Evolutionary conservation across 2,329 filamentous ascomycete species (phyloP), one percentile per base, ranked within the genome.

Genomic region (Xylariaceae sp.): DNA sequence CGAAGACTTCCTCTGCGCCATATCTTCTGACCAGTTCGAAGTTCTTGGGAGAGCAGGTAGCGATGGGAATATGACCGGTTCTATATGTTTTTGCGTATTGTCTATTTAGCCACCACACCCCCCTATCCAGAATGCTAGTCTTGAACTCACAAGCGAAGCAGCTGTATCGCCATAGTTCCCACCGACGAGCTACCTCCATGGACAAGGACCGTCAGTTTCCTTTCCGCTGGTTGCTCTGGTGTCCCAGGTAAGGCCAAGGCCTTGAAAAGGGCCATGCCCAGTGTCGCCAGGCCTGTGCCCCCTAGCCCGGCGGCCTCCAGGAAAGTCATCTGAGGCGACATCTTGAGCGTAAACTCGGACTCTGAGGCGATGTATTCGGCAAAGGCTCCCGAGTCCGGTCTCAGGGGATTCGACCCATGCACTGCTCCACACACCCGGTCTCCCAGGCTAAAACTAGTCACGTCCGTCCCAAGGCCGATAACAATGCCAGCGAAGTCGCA

Each of bases 141-240:
- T n/a, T n/a, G n/a, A n/a, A 48, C 52, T 52, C 17, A 51, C 53
- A 56, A 34, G 28, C 23, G 73, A 14, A 78, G 62, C 12, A 81
- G 41, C 61, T 83, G 80, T 3, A 79, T 73, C 0, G 76, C 78
- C 49, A 74, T 65, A 1, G 75, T 76, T 0, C 79, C 80, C 0
- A 70, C 74, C 0, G 77, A 68, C 1, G 78, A 79, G 29, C 68
- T 71, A 2, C 79, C 81, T 1, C 79, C 80, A 41, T 74, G 75
- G 3, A 83, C 74, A 1, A 83, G 65, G 0, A 83, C 69, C 37
- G 60, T 55, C 17, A 56, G 46, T n/a, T 57, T 19, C 24, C 61
- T 53, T 0, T 58, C 34, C 21, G 64, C 50, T 14, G 66, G 47
- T 3, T 57, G 53, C 40, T 58, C 61, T 11, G 63, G 60, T 11